A percentile compares a stretch with the other conserved stretches of the same genome.
Conservation (phyloP, 805 yeast genomes). For the Ascoidea rubescens region DNA sequence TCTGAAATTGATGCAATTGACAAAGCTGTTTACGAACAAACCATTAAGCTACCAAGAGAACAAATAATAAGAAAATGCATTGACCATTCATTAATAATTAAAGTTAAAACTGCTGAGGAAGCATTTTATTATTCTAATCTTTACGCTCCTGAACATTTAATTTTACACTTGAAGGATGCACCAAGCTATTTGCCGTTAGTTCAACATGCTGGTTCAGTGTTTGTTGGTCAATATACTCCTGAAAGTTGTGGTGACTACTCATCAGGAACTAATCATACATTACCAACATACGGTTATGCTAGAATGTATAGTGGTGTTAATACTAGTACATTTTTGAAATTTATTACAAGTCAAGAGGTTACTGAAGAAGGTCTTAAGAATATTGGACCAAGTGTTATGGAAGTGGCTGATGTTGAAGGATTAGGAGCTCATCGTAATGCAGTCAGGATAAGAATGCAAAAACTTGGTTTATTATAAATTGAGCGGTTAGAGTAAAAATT, state of each 20-base stretch:
- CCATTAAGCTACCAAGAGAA: slow-evolving; percentile 73
- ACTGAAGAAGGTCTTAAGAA: slow-evolving; percentile 71
- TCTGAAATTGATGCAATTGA: slow-evolving; percentile 57
- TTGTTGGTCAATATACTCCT: slow-evolving; percentile 93
- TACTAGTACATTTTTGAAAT: slow-evolving; percentile 90
- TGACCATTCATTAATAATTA: slow-evolving; percentile 74
- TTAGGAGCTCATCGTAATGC: slow-evolving; percentile 96
- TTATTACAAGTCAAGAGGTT: slow-evolving; percentile 86
- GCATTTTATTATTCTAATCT: slow-evolving; percentile 80
- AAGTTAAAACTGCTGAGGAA: slow-evolving; percentile 55
- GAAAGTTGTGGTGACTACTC: slow-evolving; percentile 98
- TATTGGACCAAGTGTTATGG: slow-evolving; percentile 95
- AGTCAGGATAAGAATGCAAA: slow-evolving; percentile 85
- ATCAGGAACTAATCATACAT: slow-evolving; percentile 94
- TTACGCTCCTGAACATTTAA: slow-evolving; percentile 97
- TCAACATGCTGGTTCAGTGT: slow-evolving; percentile 90
- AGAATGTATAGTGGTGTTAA: slow-evolving; percentile 95
- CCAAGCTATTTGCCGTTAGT: slow-evolving; percentile 54
- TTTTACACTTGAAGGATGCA: slow-evolving; percentile 79
- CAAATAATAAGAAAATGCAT: slow-evolving; percentile 88
- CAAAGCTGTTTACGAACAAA: slow-evolving; percentile 75
- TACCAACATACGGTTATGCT: slow-evolving; percentile 98
- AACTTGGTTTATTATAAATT: slow-evolving; percentile 39
- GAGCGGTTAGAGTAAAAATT: background rate
- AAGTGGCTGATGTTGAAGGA: slow-evolving; percentile 91